phyloP scores from a whole-genome alignment of 2,329 filamentous ascomycete species.

The Phaeophleospora eucalypticola region DNA sequence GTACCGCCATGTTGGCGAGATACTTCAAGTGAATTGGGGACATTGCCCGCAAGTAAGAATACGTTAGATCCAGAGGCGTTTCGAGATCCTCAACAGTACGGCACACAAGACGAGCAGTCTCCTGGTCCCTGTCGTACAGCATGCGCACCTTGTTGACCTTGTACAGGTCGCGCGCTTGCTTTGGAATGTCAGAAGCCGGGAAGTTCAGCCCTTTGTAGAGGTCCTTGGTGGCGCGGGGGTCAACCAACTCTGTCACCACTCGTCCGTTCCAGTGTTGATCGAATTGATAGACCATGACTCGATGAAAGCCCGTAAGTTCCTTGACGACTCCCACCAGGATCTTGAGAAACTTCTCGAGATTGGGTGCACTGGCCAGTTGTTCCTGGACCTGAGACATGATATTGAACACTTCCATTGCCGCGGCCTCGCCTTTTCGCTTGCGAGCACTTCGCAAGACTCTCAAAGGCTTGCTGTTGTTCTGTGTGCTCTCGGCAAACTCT shows the following conservation, averaged over 20 bases:
- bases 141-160: constrained; percentile 85
- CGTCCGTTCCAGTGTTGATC: constrained; percentile 77
- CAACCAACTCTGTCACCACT: constrained; percentile 82
- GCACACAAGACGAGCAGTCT: constrained; percentile 78
- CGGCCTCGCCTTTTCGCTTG: constrained; percentile 71
- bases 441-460: constrained; percentile 70
- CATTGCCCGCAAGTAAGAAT: constrained; percentile 82
- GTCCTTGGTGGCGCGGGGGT: constrained; percentile 73
- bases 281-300: constrained; percentile 91
- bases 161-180: constrained; percentile 82
- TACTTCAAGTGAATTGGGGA: constrained; percentile 89
- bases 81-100: constrained; percentile 69
- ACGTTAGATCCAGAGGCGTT: constrained; percentile 73
- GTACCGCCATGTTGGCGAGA: constrained; percentile 79
- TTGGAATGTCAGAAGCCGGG: constrained; percentile 80
- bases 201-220: constrained; percentile 86
- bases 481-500: constrained; percentile 71
- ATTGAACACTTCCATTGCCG: constrained; percentile 85
- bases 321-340: constrained; percentile 81
- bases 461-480: constrained; percentile 71
- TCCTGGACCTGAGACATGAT: constrained; percentile 91
- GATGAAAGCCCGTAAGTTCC: constrained; percentile 84
- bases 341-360: constrained; percentile 70
- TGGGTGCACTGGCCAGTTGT: constrained; percentile 69
- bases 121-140: constrained; percentile 77